Percentiles rank a stretch among this genome's conserved stretches.
Evolutionary conservation across 495 filamentous ascomycete genomes (phyloP).

Genomic region (Penicillium daleae): DNA sequence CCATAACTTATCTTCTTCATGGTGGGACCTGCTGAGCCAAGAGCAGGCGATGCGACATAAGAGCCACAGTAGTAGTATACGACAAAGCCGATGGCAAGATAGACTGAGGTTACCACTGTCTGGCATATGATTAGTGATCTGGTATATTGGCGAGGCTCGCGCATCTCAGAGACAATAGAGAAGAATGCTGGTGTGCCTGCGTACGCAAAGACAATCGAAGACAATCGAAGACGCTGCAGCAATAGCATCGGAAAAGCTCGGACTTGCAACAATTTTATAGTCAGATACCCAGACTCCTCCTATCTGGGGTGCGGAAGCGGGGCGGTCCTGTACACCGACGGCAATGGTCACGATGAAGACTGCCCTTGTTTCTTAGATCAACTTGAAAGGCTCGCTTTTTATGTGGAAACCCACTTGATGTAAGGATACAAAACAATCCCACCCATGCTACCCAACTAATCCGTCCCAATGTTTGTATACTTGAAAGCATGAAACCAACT

Average conservation of each 20-base stretch:
- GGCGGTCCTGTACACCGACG: slow-evolving; percentile 56
- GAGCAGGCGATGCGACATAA: slow-evolving; percentile 67
- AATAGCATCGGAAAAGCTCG: slow-evolving; percentile 44
- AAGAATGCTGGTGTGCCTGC: slow-evolving; percentile 67
- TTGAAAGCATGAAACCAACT: slow-evolving; percentile 34
- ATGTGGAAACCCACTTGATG: slow-evolving; percentile 42
- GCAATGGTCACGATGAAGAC: slow-evolving; percentile 73
- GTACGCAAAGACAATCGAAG: slow-evolving; percentile 68
- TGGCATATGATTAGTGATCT: slow-evolving; percentile 55
- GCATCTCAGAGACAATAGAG: slow-evolving; percentile 74
- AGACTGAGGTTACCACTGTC: slow-evolving; percentile 58
- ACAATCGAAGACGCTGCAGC: slow-evolving; percentile 68
- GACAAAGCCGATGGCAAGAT: slow-evolving; percentile 65
- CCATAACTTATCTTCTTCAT: slow-evolving; percentile 75
- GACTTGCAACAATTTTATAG: slow-evolving; percentile 33
- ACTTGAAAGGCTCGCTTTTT: slow-evolving; percentile 16
- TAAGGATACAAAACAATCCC: slow-evolving; percentile 39
- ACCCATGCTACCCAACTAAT: slow-evolving; percentile 44
- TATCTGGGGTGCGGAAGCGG: slow-evolving; percentile 36
- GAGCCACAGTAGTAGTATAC: slow-evolving; percentile 72
- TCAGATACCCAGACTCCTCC: slow-evolving; percentile 34
- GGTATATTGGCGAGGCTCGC: slow-evolving; percentile 62
- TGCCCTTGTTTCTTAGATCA: slow-evolving; percentile 38
- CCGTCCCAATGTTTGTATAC: slow-evolving; percentile 43
- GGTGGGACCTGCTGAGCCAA: slow-evolving; percentile 61